Conservation (phyloP, 2,329 filamentous ascomycete species). For the Colletotrichum sp. region DNA sequence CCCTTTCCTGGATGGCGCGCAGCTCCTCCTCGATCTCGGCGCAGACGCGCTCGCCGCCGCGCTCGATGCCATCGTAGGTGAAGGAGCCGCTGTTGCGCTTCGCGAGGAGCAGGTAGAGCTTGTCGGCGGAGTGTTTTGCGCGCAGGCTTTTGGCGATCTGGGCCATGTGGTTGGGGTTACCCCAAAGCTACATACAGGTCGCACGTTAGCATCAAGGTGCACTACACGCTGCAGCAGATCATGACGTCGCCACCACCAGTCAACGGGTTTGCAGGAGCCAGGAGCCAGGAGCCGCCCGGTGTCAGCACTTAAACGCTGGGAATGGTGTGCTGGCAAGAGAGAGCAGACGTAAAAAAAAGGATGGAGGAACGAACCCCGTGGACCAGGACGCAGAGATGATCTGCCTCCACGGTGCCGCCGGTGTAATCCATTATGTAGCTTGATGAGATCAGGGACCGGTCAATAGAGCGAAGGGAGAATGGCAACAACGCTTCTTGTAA, state of each 20-base stretch:
- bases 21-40: constrained; percentile 71
- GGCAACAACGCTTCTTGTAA: constrained; percentile 24
- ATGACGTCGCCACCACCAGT: constrained; percentile 15
- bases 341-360: too few species aligned
- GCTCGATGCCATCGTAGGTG: constrained; percentile 74
- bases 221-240: constrained; percentile 11
- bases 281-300: neutral
- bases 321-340: neutral
- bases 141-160: constrained; percentile 71
- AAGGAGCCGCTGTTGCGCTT: constrained; percentile 77
- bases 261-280: neutral
- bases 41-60: constrained; percentile 70
- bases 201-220: neutral
- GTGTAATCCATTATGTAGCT: constrained; percentile 48
- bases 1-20: constrained; percentile 59
- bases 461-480: constrained; percentile 35
- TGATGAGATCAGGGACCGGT: constrained; percentile 37
- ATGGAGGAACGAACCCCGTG: constrained; percentile 67
- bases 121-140: constrained; percentile 63
- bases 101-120: constrained; percentile 72
- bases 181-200: constrained; percentile 70
- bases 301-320: neutral
- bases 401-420: constrained; percentile 58
- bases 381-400: constrained; percentile 79
- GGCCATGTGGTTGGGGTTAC: constrained; percentile 75